Evolutionary conservation across 305 asterid species (phyloP), one percentile per base, ranked within the genome.

Genomic region (Fraxinus xanthoxyloides): DNA sequence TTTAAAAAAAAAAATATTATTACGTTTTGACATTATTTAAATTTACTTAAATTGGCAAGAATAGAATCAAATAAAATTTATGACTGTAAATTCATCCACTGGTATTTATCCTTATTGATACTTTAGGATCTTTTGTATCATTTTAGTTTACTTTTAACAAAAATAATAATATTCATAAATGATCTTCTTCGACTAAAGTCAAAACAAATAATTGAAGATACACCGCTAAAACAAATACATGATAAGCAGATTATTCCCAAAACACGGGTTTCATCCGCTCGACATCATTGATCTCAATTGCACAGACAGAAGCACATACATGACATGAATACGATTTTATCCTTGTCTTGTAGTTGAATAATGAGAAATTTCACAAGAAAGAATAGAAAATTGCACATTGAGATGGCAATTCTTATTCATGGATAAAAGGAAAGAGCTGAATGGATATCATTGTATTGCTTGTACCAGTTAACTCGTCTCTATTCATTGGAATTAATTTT

Each of bases 211-310:
- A 35, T 35, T 35, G 8, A 35, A 35, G 38, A 35, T 35, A 35
- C 8, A 1, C 38, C 8, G 0, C 6, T 6, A 35, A 35, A 35
- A 8, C 38, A 35, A 35, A 35, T 35, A 4, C 98, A 94, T 87
- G 99, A 98, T 82, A 95, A 36, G 43, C 51, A 43, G 15, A 43
- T 2, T 94, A 76, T 95, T 87, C 84, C 98, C 98, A 7, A 88
- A 86, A 82, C 95, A 97, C 10, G 97, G 98, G 79, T 95, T 95
- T 82, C 99, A 95, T 88, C 81, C 94, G 88, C 90, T 92, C 75
- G 97, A 94, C 75, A 90, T 93, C 85, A 94, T 95, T 91, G 91
- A 90, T 87, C 26, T 31, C 40, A 12, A 10, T 46, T 24, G 78
- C 43, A 77, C 35, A 40, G 78, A 26, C 26, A 43, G 51, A 76